phyloP scores from a whole-genome alignment of 371 early-diverging fungal genomes.

The Encephalitozoon hellem region DNA sequence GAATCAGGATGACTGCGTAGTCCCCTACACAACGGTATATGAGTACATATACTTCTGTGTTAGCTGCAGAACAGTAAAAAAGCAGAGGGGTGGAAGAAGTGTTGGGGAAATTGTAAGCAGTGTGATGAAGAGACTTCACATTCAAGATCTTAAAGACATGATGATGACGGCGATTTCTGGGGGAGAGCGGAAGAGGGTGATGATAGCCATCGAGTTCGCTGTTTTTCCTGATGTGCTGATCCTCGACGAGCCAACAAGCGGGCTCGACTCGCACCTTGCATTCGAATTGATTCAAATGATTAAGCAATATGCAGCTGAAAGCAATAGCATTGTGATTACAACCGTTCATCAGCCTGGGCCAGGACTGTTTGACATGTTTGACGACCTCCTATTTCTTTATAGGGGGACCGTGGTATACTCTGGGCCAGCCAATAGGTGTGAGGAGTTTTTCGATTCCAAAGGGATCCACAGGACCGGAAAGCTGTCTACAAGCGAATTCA shows the following conservation, averaged over 20 bases:
- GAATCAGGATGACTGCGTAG: slow-evolving; percentile 21
- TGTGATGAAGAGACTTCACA: slow-evolving; percentile 10
- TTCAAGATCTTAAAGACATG: neutral
- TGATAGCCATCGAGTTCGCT: slow-evolving; percentile 37
- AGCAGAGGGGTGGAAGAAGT: slow-evolving; percentile 34
- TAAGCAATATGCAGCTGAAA: slow-evolving; percentile 19
- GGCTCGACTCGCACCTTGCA: slow-evolving; percentile 50
- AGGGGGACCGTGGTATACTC: slow-evolving; percentile 55
- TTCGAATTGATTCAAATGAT: slow-evolving; percentile 6
- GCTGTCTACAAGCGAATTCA: slow-evolving; percentile 68
- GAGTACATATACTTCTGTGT: slow-evolving; percentile 19
- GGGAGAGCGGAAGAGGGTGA: slow-evolving; percentile 54
- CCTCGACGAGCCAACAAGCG: slow-evolving; percentile 54
- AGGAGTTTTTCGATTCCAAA: slow-evolving; percentile 62
- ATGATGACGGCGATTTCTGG: slow-evolving; percentile 41
- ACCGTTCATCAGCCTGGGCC: slow-evolving; percentile 56
- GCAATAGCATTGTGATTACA: slow-evolving; percentile 30
- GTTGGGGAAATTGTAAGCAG: neutral
- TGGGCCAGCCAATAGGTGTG: slow-evolving; percentile 61
- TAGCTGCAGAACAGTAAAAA: slow-evolving; percentile 61
- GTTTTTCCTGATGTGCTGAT: slow-evolving; percentile 34
- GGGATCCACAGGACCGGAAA: slow-evolving; percentile 66
- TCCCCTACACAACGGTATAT: neutral
- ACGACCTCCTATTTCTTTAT: slow-evolving; percentile 63
- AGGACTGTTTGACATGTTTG: slow-evolving; percentile 61